Base-by-base conservation (phyloP, 2,329 filamentous ascomycete genomes). In the Alternaria triticina region DNA sequence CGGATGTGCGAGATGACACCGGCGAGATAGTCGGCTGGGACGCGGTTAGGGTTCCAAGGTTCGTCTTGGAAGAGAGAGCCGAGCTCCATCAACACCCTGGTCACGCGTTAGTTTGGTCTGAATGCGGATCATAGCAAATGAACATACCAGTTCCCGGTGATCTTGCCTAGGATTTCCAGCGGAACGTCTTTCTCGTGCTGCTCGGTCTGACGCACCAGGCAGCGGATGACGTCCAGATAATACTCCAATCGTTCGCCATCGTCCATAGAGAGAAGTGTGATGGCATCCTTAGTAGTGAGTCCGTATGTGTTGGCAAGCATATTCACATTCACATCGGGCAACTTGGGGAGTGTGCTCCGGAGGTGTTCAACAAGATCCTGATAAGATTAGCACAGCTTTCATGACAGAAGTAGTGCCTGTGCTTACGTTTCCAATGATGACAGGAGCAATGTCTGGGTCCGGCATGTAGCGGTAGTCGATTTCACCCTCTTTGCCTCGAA, bases 401-500 rank as follows among this genome's bases (percentile, higher is more conserved):
- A 6, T 40, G 15, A 11, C n/a, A 6, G 28, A 11, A 30, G 8
- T 43, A 51, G 6, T 5, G 4, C 13, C 6, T 45, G 3, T 9
- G 51, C 72, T 44, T 68, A 83, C 81, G 2, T 85, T 76, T 8
- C 89, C 89, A 64, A 99, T 91, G 3, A 94, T 77, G 2, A 99
- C 84, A 2, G 96, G 93, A 0, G 88, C 86, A 13, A 99, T 85
- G 76, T 99, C 96, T 6, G 96, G 93, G 77, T 99, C 96, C 0
- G 96, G 95, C 95, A 99, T 98, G 77, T 99, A 99, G 45, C 96
- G 87, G 80, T 99, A 99, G 79, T 99, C 96, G 6, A 98, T 94
- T 76, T 97, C 95, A 51, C 96, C 96, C 79, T 98, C 96, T 79
- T 99, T 99, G 25, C 93, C 93, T 73, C 96, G 88, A 46, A 99